Evolutionary conservation across 2,329 filamentous ascomycete species (phyloP).

Genomic region (Fusarium dimerum): DNA sequence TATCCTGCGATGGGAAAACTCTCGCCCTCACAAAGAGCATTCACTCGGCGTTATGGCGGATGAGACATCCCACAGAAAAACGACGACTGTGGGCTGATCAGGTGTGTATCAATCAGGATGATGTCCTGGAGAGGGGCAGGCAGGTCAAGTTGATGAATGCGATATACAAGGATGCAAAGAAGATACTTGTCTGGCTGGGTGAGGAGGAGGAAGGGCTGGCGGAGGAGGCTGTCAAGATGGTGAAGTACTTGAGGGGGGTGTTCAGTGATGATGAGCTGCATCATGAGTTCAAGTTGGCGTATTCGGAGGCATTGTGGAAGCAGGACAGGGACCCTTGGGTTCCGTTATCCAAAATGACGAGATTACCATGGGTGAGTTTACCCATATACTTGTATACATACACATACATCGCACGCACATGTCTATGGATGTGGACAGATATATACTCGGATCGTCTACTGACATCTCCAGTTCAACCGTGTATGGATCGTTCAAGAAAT

Average conservation of each 20-base stretch:
- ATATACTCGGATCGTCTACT: background rate
- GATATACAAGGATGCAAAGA: slow-evolving; percentile 36
- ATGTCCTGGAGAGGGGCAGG: slow-evolving; percentile 35
- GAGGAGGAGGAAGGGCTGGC: slow-evolving; percentile 31
- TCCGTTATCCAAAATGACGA: slow-evolving; percentile 35
- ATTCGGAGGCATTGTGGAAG: slow-evolving; percentile 32
- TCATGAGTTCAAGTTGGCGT: slow-evolving; percentile 27
- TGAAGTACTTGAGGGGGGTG: slow-evolving; percentile 30
- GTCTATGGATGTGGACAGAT: too few relatives aligned
- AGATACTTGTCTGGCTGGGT: slow-evolving; percentile 40
- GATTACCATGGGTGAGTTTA: slow-evolving; percentile 34
- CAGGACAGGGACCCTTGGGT: slow-evolving; percentile 32
- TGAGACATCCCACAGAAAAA: slow-evolving; percentile 26
- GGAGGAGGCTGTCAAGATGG: slow-evolving; percentile 28
- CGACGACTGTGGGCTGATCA: slow-evolving; percentile 42
- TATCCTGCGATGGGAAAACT: slow-evolving; percentile 23
- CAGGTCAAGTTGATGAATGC: slow-evolving; percentile 42
- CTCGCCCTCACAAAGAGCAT: slow-evolving; percentile 34
- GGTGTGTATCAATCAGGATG: slow-evolving; percentile 42
- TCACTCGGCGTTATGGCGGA: slow-evolving; percentile 31
- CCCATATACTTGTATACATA: background rate
- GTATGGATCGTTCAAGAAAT: slow-evolving; percentile 42
- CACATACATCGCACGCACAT: too few relatives aligned
- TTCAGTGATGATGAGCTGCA: slow-evolving; percentile 35
- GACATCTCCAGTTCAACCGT: slow-evolving; percentile 32